A percentile compares a stretch with the other conserved stretches of the same genome.
phyloP scores from a whole-genome alignment of 306 rosid genomes.

The Leucaena leucocephala region DNA sequence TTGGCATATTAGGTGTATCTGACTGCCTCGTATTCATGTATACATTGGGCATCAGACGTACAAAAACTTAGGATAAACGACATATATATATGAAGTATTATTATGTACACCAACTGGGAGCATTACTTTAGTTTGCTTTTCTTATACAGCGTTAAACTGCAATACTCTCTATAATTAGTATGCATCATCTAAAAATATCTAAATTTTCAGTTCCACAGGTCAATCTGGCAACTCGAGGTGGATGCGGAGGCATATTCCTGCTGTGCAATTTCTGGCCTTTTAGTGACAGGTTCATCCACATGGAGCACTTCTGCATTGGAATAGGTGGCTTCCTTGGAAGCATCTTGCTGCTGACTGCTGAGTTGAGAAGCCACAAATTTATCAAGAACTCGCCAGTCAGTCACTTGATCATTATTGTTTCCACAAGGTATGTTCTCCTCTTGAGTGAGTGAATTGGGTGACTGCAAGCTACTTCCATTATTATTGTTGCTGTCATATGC shows the following conservation, averaged over 20 bases:
- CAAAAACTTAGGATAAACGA: constrained; percentile 35
- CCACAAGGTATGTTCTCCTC: constrained; percentile 47
- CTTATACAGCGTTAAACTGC: constrained; percentile 21
- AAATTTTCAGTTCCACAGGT: constrained; percentile 69
- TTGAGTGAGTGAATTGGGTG: constrained; percentile 48
- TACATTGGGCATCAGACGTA: constrained; percentile 24
- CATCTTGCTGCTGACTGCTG: constrained; percentile 56
- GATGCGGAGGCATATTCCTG: constrained; percentile 64
- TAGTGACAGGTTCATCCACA: constrained; percentile 46
- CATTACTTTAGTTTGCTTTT: constrained; percentile 24
- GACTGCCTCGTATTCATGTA: constrained; percentile 19
- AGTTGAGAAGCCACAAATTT: constrained; percentile 82
- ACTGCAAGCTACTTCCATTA: constrained; percentile 42
- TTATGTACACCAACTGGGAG: constrained; percentile 56
- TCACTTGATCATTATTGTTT: constrained; percentile 49
- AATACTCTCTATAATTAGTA: constrained; percentile 47
- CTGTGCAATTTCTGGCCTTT: constrained; percentile 42
- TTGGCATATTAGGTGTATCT: constrained; percentile 10
- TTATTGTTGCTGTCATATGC: constrained; percentile 36
- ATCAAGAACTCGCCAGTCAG: constrained; percentile 81
- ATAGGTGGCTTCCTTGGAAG: constrained; percentile 51
- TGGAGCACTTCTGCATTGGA: constrained; percentile 26
- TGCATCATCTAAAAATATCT: constrained; percentile 43
- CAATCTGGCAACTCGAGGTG: constrained; percentile 66
- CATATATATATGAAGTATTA: constrained; percentile 28